A percentile compares a stretch with the other conserved stretches of the same genome.
These are phyloP conservation scores for Tritrichomonas musculus DNA, from an alignment of 208 protist species.

Conservation along the genomic window DNA sequence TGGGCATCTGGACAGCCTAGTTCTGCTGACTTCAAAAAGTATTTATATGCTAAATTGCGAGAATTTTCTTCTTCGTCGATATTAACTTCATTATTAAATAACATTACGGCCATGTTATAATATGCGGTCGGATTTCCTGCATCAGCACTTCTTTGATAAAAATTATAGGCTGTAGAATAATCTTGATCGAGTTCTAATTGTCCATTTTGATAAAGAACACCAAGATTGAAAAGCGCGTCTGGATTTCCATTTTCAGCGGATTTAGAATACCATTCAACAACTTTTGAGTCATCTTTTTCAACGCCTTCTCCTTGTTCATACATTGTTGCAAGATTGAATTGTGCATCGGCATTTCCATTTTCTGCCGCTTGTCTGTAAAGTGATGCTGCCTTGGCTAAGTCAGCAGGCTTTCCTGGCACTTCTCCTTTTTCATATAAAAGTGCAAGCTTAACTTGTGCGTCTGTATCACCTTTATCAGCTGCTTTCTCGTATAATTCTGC, in stretches of 20 bases:
- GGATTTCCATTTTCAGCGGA: not conserved
- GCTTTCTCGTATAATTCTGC: not conserved
- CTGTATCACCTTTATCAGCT: not conserved
- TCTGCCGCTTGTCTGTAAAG: not conserved
- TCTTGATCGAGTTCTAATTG: too few species aligned
- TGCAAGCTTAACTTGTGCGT: not conserved
- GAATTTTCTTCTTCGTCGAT: not conserved
- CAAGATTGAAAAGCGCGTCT: not conserved
- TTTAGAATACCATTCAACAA: not conserved
- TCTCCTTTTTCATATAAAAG: not conserved
- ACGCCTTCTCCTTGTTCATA: not conserved
- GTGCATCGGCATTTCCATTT: not conserved
- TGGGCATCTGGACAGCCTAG: not conserved
- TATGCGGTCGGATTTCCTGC: too few species aligned
- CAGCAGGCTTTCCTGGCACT: not conserved
- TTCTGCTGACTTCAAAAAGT: not conserved
- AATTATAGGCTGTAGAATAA: too few species aligned
- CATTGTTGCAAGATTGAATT: not conserved
- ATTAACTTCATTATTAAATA: too few species aligned
- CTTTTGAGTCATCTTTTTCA: too few species aligned
- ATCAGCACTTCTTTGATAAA: too few species aligned
- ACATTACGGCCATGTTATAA: too few species aligned
- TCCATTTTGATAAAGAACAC: not conserved
- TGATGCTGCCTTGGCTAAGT: not conserved
- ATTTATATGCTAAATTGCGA: not conserved